These are phyloP conservation scores for Tetrastigma voinierianum DNA, from an alignment of 164 flowering plant genomes.

Conservation along the genomic window DNA sequence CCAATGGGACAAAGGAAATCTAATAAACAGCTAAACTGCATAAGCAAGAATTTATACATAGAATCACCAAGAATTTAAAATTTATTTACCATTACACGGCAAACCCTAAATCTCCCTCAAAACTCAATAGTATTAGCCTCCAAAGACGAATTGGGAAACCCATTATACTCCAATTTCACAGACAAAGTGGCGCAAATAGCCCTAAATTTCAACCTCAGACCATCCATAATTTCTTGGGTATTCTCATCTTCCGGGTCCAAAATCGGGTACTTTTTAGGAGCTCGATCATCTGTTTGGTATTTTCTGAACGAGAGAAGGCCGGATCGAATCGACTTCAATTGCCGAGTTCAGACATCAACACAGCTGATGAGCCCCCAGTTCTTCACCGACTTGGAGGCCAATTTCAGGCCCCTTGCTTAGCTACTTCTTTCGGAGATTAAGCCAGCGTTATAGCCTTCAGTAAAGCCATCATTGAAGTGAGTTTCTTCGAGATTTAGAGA, in stretches of 20 bases:
- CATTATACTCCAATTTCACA: constrained; percentile 59
- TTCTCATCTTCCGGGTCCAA: constrained; percentile 65
- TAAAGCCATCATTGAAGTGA: constrained; percentile 57
- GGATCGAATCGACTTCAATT: constrained; percentile 34
- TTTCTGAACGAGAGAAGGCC: constrained; percentile 51
- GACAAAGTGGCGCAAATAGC: constrained; percentile 54
- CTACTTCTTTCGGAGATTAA: constrained; percentile 56
- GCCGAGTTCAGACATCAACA: constrained; percentile 58
- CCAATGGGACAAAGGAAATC: too few relatives aligned
- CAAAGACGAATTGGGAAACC: constrained; percentile 39
- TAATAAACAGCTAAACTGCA: too few relatives aligned
- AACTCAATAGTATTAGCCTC: constrained; percentile 36
- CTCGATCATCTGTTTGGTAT: constrained; percentile 53
- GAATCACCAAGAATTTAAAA: too few relatives aligned
- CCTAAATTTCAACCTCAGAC: constrained; percentile 66
- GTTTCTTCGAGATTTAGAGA: constrained; percentile 56
- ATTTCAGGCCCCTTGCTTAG: constrained; percentile 54
- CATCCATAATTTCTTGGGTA: constrained; percentile 53
- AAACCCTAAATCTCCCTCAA: constrained; percentile 22
- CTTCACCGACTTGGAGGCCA: constrained; percentile 75
- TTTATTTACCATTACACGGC: too few relatives aligned
- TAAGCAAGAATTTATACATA: too few relatives aligned
- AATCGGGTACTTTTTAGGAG: constrained; percentile 55
- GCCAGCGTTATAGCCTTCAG: constrained; percentile 61
- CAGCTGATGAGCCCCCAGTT: constrained; percentile 78